Evolutionary conservation across 805 yeast genomes (phyloP), one percentile per base, ranked within the genome.

Genomic region (Saturnispora zaruensis): DNA sequence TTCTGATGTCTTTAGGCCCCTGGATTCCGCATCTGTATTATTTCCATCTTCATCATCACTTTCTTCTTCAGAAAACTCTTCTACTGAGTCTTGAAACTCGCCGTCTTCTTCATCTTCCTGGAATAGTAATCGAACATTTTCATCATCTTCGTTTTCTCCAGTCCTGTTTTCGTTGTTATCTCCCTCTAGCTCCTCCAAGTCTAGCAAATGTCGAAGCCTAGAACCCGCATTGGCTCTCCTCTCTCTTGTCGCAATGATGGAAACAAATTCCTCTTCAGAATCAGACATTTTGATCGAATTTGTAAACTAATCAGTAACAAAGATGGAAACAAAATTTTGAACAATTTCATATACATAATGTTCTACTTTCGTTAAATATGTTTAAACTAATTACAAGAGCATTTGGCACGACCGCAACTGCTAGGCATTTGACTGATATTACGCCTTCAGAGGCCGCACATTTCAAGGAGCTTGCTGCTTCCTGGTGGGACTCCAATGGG

Each of bases 401-500:
- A 14, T 47, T 47, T 41, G 8, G 28, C 7, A 33, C 45, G 8
- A 28, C 45, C 11, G n/a, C 41, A 23, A 8, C 8, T 11, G 25
- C 21, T 14, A 14, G 14, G 6, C 53, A 54, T 41, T 21, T 54
- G 23, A 63, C 75, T 0, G 52, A 76, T 4, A 73, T 80, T 5
- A 74, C 81, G 0, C 69, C 68, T 6, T 79, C 81, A 5, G 98
- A 91, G 62, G 72, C 82, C 64, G 67, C 75, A 8, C 98, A 93
- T 66, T 93, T 93, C 67, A 81, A 86, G 57, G 78, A 82, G 32
- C 72, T 93, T 42, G 99, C 99, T 1, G 73, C 84, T n/a, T 67
- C 87, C n/a, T 93, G 99, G 99, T 93, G 99, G 99, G 96, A 93
- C 59, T 81, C 86, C 13, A 68, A 81, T 55, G 99, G 99, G 0